A percentile compares a stretch with the other conserved stretches of the same genome.
phyloP scores from a whole-genome alignment of 2,329 filamentous ascomycete genomes.

The Bipolaris cookei region DNA sequence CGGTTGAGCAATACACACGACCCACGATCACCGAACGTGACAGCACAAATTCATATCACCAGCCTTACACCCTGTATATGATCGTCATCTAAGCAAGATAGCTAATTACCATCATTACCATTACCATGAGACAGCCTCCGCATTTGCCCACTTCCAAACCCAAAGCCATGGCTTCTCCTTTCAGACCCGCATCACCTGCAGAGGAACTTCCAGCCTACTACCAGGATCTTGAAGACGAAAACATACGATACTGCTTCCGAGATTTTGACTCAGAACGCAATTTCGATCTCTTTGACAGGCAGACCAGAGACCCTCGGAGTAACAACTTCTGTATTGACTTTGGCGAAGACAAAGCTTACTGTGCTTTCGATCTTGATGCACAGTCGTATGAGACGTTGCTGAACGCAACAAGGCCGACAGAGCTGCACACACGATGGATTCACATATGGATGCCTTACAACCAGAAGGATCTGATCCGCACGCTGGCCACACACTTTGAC shows the following conservation, averaged over 20 bases:
- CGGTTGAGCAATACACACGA: constrained; percentile 27
- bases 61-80: constrained; percentile 10
- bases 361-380: constrained; percentile 61
- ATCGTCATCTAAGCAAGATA: constrained; percentile 4
- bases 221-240: constrained; percentile 41
- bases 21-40: constrained; percentile 19
- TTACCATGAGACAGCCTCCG: background rate
- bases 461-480: constrained; percentile 63
- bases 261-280: constrained; percentile 61
- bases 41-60: constrained; percentile 39
- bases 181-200: constrained; percentile 36
- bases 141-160: background rate
- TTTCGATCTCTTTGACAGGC: constrained; percentile 54
- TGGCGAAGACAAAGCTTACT: constrained; percentile 60
- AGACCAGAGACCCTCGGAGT: constrained; percentile 52
- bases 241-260: constrained; percentile 52
- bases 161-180: constrained; percentile 33
- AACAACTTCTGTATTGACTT: constrained; percentile 72
- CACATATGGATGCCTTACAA: constrained; percentile 73
- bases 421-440: constrained; percentile 71
- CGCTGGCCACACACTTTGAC: constrained; percentile 66
- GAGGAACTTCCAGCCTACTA: constrained; percentile 47
- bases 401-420: constrained; percentile 53
- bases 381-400: constrained; percentile 51
- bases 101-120: constrained; percentile 5